phyloP scores from a whole-genome alignment of 768 basidiomycete genomes.

The Podaxis pistillaris region DNA sequence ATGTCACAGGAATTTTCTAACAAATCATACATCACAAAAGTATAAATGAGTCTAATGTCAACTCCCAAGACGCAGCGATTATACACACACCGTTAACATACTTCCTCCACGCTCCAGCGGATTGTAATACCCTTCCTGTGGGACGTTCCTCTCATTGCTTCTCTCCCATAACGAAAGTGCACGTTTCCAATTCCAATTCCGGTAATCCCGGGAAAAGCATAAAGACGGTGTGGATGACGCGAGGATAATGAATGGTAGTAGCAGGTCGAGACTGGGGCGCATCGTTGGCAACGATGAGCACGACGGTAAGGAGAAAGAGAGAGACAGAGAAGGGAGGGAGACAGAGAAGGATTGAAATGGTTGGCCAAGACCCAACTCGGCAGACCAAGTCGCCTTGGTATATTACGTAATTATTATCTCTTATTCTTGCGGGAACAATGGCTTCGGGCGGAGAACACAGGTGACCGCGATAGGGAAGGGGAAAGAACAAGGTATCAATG shows the following conservation, averaged over 20 bases:
- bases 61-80: not conserved
- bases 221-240: slow-evolving; percentile 19
- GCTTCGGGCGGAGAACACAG: not conserved
- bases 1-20: slow-evolving; percentile 56
- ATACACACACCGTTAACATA: slow-evolving; percentile 63
- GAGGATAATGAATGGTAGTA: slow-evolving; percentile 18
- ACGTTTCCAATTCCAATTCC: slow-evolving; percentile 19
- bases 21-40: not conserved
- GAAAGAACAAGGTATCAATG: slow-evolving; percentile 7
- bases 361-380: not conserved
- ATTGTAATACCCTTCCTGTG: slow-evolving; percentile 58
- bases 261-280: slow-evolving; percentile 11
- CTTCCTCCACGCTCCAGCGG: slow-evolving; percentile 58
- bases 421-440: not conserved
- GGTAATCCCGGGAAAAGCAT: slow-evolving; percentile 16
- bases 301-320: slow-evolving; percentile 2
- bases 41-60: not conserved
- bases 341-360: slow-evolving; percentile 7
- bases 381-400: not conserved
- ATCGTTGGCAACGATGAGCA: slow-evolving; percentile 13
- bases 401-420: slow-evolving; percentile 11
- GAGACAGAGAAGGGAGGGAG: not conserved
- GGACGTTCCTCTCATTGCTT: slow-evolving; percentile 30
- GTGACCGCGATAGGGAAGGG: not conserved
- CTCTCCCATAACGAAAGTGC: not conserved